These are phyloP conservation scores for Grosmannia serpens DNA, from an alignment of 2,329 filamentous ascomycete species.

Conservation along the genomic window DNA sequence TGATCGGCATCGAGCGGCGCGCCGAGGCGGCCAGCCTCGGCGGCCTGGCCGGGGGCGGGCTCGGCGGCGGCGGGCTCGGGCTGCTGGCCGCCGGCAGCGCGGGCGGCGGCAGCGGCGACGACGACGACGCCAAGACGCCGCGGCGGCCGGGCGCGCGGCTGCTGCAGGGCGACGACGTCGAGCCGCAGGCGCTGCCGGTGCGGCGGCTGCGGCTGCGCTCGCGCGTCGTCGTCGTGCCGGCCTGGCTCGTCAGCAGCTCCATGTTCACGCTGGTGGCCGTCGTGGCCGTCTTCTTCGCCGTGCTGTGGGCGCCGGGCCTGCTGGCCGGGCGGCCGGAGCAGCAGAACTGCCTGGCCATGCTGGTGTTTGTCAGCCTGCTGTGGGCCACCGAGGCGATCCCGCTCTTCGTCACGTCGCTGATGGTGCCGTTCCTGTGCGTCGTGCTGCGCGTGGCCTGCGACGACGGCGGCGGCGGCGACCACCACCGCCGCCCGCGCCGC, in stretches of 20 bases:
- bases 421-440: slow-evolving; percentile 89
- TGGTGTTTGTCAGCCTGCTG: slow-evolving; percentile 83
- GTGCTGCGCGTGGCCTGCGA: slow-evolving; percentile 73
- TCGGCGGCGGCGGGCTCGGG: slow-evolving; percentile 3
- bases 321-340: slow-evolving; percentile 60
- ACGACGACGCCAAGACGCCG: slow-evolving; percentile 30
- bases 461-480: slow-evolving; percentile 41
- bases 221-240: slow-evolving; percentile 49
- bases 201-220: slow-evolving; percentile 46
- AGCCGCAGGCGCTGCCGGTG: slow-evolving; percentile 25
- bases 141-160: slow-evolving; percentile 42
- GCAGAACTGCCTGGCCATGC: slow-evolving; percentile 88
- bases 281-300: slow-evolving; percentile 57
- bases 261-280: slow-evolving; percentile 66
- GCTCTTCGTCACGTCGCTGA: slow-evolving; percentile 87
- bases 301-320: slow-evolving; percentile 62
- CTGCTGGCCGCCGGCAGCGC: slow-evolving; percentile 8
- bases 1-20: slow-evolving; percentile 95
- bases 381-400: slow-evolving; percentile 99
- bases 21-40: slow-evolving; percentile 89
- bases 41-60: slow-evolving; percentile 14
- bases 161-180: slow-evolving; percentile 70
- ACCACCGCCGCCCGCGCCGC: slow-evolving; percentile 28
- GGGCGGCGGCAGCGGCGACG: not conserved
- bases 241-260: slow-evolving; percentile 73